Percentiles rank a stretch among this genome's conserved stretches.
phyloP scores from a whole-genome alignment of 1,284 basidiomycete genomes.

The Moesziomyces aphidis region DNA sequence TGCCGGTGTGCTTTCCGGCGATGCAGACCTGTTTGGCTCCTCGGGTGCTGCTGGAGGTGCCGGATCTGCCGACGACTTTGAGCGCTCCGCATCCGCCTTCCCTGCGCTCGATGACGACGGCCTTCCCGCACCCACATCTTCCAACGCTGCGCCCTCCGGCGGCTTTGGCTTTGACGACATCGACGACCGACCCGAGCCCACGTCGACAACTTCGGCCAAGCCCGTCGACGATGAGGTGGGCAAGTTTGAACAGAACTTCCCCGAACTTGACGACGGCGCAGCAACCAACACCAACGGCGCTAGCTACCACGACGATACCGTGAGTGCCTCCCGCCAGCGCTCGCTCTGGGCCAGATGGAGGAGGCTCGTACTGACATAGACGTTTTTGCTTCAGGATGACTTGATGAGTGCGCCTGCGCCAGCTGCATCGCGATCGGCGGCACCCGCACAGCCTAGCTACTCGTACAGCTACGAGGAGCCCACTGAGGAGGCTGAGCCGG shows the following conservation, averaged over 20 bases:
- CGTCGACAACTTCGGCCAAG: constrained; percentile 16
- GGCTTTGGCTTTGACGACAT: constrained; percentile 45
- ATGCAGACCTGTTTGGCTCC: constrained; percentile 62
- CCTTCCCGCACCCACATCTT: constrained; percentile 37
- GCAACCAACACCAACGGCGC: constrained; percentile 23
- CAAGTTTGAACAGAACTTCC: constrained; percentile 90
- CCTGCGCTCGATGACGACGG: constrained; percentile 69
- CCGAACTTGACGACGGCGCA: constrained; percentile 76
- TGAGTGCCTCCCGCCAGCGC: constrained; percentile 6
- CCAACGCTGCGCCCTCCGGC: constrained; percentile 8
- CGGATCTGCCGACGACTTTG: constrained; percentile 54
- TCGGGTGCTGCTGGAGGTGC: constrained; percentile 35
- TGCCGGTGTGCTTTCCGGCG: constrained; percentile 60
- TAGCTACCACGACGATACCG: constrained; percentile 26
- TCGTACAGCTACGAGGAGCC: constrained; percentile 37
- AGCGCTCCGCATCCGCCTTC: constrained; percentile 73
- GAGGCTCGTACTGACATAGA: not conserved
- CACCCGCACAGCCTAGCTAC: constrained; percentile 27
- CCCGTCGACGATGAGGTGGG: constrained; percentile 78
- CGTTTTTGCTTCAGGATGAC: constrained; percentile 52
- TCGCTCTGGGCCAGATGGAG: too few relatives aligned
- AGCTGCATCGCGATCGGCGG: constrained; percentile 8
- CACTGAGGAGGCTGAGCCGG: constrained; percentile 58
- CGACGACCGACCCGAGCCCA: constrained; percentile 20
- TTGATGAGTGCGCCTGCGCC: constrained; percentile 68